A percentile compares a stretch with the other conserved stretches of the same genome.
phyloP scores from a whole-genome alignment of 768 basidiomycete genomes.

The Phylloporus sp. region DNA sequence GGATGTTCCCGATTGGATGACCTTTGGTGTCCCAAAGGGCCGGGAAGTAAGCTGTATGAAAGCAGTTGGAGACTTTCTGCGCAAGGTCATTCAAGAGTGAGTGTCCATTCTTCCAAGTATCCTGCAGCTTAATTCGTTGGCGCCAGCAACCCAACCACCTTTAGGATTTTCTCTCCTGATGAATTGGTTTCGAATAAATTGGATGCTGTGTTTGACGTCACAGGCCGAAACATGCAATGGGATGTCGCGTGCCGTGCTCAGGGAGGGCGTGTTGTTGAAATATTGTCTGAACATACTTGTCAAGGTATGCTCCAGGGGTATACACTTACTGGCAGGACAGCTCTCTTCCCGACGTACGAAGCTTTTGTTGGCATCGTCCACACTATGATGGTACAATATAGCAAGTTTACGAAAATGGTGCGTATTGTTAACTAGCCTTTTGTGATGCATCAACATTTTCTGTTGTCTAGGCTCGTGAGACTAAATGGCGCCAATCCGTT shows the following conservation, averaged over 20 bases:
- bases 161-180: constrained; percentile 91
- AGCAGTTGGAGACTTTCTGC: constrained; percentile 53
- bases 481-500: constrained; percentile 65
- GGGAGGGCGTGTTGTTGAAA: constrained; percentile 84
- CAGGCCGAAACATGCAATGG: constrained; percentile 81
- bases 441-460: background rate
- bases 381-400: constrained; percentile 88
- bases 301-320: constrained; percentile 93
- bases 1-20: constrained; percentile 61
- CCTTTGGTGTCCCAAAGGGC: constrained; percentile 49
- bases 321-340: constrained; percentile 82
- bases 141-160: constrained; percentile 63
- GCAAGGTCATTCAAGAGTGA: constrained; percentile 53
- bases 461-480: constrained; percentile 45
- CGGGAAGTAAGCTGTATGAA: constrained; percentile 76
- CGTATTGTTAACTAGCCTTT: constrained; percentile 8
- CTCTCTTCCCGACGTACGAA: constrained; percentile 87
- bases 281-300: constrained; percentile 84
- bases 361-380: constrained; percentile 87
- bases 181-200: constrained; percentile 87
- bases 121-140: background rate
- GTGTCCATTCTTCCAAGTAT: constrained; percentile 13
- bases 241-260: constrained; percentile 61
- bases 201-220: constrained; percentile 69
- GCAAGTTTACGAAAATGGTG: constrained; percentile 85